These are phyloP conservation scores for Xylaria sp. DNA, from an alignment of 2,329 filamentous ascomycete genomes.

Conservation along the genomic window DNA sequence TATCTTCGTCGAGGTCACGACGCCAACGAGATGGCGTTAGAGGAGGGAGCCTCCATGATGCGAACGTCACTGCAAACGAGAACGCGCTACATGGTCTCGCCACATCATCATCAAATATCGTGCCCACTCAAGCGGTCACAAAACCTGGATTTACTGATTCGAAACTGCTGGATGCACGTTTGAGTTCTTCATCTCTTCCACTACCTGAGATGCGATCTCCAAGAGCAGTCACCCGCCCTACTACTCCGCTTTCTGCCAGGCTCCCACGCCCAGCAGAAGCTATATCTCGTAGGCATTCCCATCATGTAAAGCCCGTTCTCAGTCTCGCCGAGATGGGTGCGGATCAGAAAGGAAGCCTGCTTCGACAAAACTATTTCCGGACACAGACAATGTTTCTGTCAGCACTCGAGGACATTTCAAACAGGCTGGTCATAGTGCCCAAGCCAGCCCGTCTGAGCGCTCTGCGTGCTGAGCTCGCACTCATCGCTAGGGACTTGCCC, in stretches of 20 bases:
- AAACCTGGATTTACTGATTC: conserved; percentile 58
- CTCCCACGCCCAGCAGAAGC: conserved; percentile 54
- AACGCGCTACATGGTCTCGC: conserved; percentile 22
- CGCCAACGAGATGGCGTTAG: conserved; percentile 53
- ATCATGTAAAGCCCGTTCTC: conserved; percentile 61
- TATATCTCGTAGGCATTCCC: conserved; percentile 65
- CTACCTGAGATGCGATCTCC: conserved; percentile 66
- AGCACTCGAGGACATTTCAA: conserved; percentile 82
- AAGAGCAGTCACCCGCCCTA: conserved; percentile 56
- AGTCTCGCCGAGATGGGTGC: conserved; percentile 66
- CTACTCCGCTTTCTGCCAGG: conserved; percentile 63
- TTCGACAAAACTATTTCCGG: conserved; percentile 83
- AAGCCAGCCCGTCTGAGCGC: conserved; percentile 83
- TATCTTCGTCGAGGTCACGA: conserved; percentile 55
- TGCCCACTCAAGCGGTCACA: conserved; percentile 33
- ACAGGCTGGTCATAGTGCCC: conserved; percentile 80
- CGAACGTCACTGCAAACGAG: conserved; percentile 28
- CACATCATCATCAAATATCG: conserved; percentile 13
- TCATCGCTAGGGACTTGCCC: conserved; percentile 80
- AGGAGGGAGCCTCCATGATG: conserved; percentile 52
- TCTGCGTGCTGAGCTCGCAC: conserved; percentile 77
- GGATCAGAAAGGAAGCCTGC: conserved; percentile 70
- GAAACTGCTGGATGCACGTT: conserved; percentile 61
- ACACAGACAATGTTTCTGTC: conserved; percentile 81
- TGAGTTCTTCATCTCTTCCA: conserved; percentile 72